phyloP scores from a whole-genome alignment of 164 flowering plant genomes.

The Vitis amurensis region DNA sequence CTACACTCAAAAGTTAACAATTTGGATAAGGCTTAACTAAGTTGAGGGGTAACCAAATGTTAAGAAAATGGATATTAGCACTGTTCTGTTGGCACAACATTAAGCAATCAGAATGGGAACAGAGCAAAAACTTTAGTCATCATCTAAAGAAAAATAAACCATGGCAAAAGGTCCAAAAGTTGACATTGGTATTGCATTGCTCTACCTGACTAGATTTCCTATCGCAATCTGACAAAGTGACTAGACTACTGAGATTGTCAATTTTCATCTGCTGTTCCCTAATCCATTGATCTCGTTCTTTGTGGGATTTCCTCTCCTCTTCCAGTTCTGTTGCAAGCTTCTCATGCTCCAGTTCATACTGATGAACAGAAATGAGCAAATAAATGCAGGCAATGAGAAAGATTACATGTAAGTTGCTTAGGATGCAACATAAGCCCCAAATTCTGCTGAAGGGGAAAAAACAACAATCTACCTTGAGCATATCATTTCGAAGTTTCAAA shows the following conservation, averaged over 20 bases:
- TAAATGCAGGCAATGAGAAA: background rate
- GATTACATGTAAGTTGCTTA: background rate
- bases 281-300: constrained; percentile 60
- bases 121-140: background rate
- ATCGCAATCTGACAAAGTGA: constrained; percentile 44
- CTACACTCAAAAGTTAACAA: background rate
- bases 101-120: background rate
- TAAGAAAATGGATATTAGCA: background rate
- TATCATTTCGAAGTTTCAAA: constrained; percentile 81
- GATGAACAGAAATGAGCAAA: constrained; percentile 16
- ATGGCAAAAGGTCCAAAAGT: background rate
- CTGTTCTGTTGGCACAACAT: background rate
- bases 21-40: no score
- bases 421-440: background rate
- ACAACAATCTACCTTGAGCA: constrained; percentile 68
- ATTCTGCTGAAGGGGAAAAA: background rate
- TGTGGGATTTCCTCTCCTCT: constrained; percentile 83
- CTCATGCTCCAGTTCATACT: constrained; percentile 90
- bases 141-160: background rate
- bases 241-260: constrained; percentile 55
- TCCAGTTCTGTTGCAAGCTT: constrained; percentile 86
- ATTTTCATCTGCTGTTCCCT: constrained; percentile 70
- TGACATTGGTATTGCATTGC: background rate
- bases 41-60: background rate
- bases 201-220: constrained; percentile 52